Evolutionary conservation across 192 early-diverging fungal species (phyloP).

Genomic region (Phlyctochytrium arcticum): DNA sequence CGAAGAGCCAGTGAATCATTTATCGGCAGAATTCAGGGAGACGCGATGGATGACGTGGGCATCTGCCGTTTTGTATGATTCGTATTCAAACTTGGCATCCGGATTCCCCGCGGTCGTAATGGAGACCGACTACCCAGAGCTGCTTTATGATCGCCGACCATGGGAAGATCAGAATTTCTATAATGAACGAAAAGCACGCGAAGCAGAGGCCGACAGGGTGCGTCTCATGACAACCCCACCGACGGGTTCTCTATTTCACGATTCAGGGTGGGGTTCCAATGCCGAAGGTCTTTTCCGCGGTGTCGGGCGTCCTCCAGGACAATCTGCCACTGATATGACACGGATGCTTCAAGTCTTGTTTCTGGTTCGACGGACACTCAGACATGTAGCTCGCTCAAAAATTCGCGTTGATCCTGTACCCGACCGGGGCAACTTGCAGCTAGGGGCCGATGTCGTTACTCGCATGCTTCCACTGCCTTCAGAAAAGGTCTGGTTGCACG

Average conservation of each 20-base stretch:
- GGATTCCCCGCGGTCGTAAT: neutral
- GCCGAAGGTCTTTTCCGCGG: neutral
- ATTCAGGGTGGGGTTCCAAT: neutral
- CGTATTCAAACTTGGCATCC: slow-evolving; percentile 4
- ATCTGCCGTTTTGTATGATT: slow-evolving; percentile 1
- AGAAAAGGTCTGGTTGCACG: slow-evolving; percentile 4
- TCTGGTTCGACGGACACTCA: neutral
- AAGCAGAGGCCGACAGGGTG: neutral
- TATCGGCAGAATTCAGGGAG: neutral
- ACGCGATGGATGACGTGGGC: slow-evolving; percentile 10
- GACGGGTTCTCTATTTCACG: neutral
- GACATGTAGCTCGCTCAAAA: neutral
- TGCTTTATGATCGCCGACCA: slow-evolving; percentile 18
- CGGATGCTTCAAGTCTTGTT: slow-evolving; percentile 10
- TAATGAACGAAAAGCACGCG: neutral
- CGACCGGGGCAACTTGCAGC: neutral
- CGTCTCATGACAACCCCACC: neutral
- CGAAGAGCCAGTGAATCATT: neutral
- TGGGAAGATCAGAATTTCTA: slow-evolving; percentile 6
- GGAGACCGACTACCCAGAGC: slow-evolving; percentile 1
- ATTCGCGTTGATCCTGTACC: neutral
- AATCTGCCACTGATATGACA: neutral
- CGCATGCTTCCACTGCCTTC: neutral
- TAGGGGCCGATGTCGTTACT: slow-evolving; percentile 1
- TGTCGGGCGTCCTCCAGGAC: neutral